Percentiles rank a stretch among this genome's conserved stretches.
These are phyloP conservation scores for Panaeolus papilionaceus DNA, from an alignment of 768 basidiomycete species.

Conservation along the genomic window DNA sequence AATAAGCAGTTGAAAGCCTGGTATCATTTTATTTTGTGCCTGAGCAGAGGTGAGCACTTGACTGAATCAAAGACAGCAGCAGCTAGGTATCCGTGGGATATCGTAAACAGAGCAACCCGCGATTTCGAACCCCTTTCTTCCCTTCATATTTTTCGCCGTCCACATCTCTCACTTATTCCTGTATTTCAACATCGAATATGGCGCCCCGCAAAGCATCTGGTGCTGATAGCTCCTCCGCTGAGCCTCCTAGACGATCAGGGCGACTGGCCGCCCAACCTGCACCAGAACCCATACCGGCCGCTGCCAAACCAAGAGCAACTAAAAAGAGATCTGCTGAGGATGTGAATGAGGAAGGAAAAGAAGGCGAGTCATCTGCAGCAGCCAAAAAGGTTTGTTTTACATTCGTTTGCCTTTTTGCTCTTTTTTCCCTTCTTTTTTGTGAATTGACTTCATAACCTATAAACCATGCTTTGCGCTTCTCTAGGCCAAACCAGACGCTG, in stretches of 20 bases:
- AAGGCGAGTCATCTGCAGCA: conserved; percentile 34
- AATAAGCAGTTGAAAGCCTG: conserved; percentile 1
- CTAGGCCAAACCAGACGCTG: conserved; percentile 40
- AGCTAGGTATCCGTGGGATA: conserved; percentile 5
- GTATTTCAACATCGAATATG: conserved; percentile 26
- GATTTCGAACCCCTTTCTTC: conserved; percentile 13
- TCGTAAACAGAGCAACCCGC: background rate
- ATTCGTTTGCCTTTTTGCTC: background rate
- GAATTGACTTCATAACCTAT: conserved; percentile 10
- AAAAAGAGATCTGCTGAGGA: conserved; percentile 50
- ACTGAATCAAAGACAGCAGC: conserved; percentile 8
- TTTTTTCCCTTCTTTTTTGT: conserved; percentile 19
- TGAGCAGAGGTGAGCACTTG: conserved; percentile 12
- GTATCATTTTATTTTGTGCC: background rate
- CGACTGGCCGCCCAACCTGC: conserved; percentile 58
- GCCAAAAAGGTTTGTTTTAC: conserved; percentile 43
- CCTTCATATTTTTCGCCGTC: conserved; percentile 7
- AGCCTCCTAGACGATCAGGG: conserved; percentile 60
- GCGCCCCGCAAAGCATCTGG: conserved; percentile 41
- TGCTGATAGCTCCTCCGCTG: conserved; percentile 33
- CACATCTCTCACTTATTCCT: background rate
- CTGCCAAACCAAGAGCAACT: conserved; percentile 32
- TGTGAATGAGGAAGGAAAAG: conserved; percentile 38
- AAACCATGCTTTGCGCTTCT: conserved; percentile 20
- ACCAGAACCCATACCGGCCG: conserved; percentile 35